Evolutionary conservation across 1,139 yeast genomes (phyloP), one percentile per base, ranked within the genome.

Genomic region (Blastobotrys arbuscula): DNA sequence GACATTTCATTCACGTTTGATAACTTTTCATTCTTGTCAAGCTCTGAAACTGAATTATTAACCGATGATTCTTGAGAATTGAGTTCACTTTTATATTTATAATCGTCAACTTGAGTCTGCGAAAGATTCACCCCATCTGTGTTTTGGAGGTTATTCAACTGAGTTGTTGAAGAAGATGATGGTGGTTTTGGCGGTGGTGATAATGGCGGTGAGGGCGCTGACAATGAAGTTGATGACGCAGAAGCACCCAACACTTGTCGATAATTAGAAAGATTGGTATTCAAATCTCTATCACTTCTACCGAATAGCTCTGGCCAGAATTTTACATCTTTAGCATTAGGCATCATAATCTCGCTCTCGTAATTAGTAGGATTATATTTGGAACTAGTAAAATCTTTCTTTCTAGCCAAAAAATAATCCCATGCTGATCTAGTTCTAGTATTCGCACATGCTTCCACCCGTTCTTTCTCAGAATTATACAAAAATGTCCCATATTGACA

Each of bases 401-500:
- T 75, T 31, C 96, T 71, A 2, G 95, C 85, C 50, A 80, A 72
- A 69, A 92, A 92, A 62, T 92, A 89, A 66, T 89, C 96, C 98
- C 98, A 92, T 1, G 85, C 96, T 12, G 94, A 82, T 19, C 86
- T 73, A 0, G 97, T 86, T 15, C 73, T 69, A 1, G 69, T 62
- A 8, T 60, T 64, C 0, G 78, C 68, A 13, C 72, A 63, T 23
- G 72, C 67, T 26, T 66, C 67, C 9, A 69, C 60, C 39, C 81
- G 66, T 54, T 88, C 96, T 44, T 71, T 66, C 61, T 92, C 96
- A 36, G 77, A 76, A 61, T 92, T 85, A 59, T 78, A 81, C 45
- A 94, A 66, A 60, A 92, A 92, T 1, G 96, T 81, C 2, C 98
- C 98, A 65, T 89, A 92, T 64, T 92, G 98, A 62, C 97, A 89